These are phyloP conservation scores for Phlebiopsis flavidoalba DNA, from an alignment of 768 basidiomycete genomes.

Conservation along the genomic window DNA sequence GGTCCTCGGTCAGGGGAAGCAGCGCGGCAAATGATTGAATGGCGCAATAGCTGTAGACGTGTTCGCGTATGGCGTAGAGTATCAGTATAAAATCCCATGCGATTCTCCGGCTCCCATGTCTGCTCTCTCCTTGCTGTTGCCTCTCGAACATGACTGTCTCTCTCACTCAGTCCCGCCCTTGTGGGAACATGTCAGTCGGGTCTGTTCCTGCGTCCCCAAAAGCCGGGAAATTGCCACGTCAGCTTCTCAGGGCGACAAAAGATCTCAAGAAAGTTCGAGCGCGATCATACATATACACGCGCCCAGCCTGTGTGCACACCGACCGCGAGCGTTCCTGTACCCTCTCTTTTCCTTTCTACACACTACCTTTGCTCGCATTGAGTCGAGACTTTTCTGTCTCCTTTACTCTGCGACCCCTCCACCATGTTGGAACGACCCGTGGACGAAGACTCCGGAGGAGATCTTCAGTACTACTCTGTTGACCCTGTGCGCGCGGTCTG, in stretches of 20 bases:
- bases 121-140: not conserved
- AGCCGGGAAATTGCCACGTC: slow-evolving; percentile 13
- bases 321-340: not conserved
- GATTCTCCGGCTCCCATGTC: not conserved
- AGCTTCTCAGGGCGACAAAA: slow-evolving; percentile 7
- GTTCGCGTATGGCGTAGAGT: not conserved
- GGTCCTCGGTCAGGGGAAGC: not conserved
- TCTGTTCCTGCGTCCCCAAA: not conserved
- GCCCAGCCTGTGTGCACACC: not conserved
- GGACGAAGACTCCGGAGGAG: slow-evolving; percentile 67
- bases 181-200: slow-evolving; percentile 8
- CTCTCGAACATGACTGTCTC: not conserved
- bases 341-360: not conserved
- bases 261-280: slow-evolving; percentile 7
- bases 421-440: slow-evolving; percentile 59
- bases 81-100: not conserved
- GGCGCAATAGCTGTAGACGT: not conserved
- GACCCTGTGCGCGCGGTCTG: slow-evolving; percentile 59
- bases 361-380: not conserved
- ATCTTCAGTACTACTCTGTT: slow-evolving; percentile 73
- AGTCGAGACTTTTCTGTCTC: not conserved
- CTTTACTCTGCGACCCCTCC: slow-evolving; percentile 17
- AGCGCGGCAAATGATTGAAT: not conserved
- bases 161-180: not conserved
- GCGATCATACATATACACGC: slow-evolving; percentile 10